A percentile compares a stretch with the other conserved stretches of the same genome.
phyloP scores from a whole-genome alignment of 306 rosid genomes.

The Luffa aegyptiaca region DNA sequence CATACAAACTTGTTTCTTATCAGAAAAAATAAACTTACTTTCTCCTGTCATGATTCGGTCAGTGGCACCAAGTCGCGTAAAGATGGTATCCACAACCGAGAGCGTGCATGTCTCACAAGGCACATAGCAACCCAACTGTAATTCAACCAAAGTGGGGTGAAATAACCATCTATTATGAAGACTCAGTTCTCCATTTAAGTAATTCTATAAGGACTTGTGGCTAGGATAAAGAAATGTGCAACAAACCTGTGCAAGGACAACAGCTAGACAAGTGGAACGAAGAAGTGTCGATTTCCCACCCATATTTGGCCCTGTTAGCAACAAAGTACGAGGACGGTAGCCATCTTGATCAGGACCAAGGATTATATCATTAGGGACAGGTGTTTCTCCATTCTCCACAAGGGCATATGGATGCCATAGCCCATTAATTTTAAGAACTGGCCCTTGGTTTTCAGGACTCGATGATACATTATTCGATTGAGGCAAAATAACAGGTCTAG shows the following conservation, averaged over 20 bases:
- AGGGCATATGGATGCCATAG: constrained; percentile 96
- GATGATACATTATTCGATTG: constrained; percentile 19
- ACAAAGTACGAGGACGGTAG: constrained; percentile 54
- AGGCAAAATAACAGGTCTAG: constrained; percentile 65
- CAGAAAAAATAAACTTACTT: constrained; percentile 42
- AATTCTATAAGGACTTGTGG: no score
- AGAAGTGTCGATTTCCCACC: constrained; percentile 95
- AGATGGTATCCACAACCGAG: constrained; percentile 77
- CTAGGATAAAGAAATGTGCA: constrained; percentile 4
- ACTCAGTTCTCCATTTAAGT: not conserved
- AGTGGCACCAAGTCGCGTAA: constrained; percentile 95
- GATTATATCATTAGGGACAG: constrained; percentile 79
- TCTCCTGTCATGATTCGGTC: constrained; percentile 98
- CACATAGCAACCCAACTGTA: constrained; percentile 94
- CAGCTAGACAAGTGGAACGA: constrained; percentile 91
- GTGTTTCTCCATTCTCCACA: constrained; percentile 54
- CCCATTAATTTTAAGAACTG: constrained; percentile 58
- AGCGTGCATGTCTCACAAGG: constrained; percentile 69
- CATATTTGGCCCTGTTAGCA: constrained; percentile 96
- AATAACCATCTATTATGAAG: not conserved
- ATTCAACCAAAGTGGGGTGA: constrained; percentile 10
- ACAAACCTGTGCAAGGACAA: constrained; percentile 82
- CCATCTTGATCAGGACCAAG: constrained; percentile 58
- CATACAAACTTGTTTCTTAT: not conserved
- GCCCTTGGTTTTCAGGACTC: constrained; percentile 25